Percentiles rank a stretch among this genome's conserved stretches.
These are phyloP conservation scores for Voacanga thouarsii DNA, from an alignment of 257 asterid species.

Conservation along the genomic window DNA sequence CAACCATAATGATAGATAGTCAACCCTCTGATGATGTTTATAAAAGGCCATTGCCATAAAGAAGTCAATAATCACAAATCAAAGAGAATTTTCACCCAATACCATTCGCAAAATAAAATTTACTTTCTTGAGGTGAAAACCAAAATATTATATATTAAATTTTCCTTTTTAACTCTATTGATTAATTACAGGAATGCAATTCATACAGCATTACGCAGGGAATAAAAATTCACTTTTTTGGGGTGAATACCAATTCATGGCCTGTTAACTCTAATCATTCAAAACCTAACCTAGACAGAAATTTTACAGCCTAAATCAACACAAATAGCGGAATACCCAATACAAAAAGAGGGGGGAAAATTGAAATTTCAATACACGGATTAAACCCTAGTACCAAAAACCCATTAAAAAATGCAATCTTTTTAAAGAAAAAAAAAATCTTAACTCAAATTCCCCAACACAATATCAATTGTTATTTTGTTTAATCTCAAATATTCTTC, in stretches of 20 bases:
- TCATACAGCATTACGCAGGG: too few species aligned
- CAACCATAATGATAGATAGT: not conserved
- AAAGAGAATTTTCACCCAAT: not conserved
- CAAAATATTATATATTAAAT: not conserved
- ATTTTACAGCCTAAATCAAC: too few species aligned
- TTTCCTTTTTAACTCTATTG: not conserved
- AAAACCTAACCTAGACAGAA: not conserved
- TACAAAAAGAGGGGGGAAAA: too few species aligned
- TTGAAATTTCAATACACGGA: not conserved
- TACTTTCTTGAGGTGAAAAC: not conserved
- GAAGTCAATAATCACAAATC: not conserved
- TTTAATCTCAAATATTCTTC: not conserved
- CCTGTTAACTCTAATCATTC: not conserved
- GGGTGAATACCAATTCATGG: too few species aligned
- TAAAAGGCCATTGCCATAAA: not conserved
- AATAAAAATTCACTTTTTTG: too few species aligned
- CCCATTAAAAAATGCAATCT: too few species aligned
- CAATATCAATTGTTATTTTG: not conserved
- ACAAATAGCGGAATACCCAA: too few species aligned
- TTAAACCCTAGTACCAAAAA: not conserved
- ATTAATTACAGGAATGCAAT: not conserved
- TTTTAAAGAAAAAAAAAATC: not conserved
- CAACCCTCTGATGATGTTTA: not conserved
- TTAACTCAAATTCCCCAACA: not conserved
- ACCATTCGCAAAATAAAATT: not conserved